Conservation (phyloP, 2,329 filamentous ascomycete genomes). For the Ophiostoma quercus region DNA sequence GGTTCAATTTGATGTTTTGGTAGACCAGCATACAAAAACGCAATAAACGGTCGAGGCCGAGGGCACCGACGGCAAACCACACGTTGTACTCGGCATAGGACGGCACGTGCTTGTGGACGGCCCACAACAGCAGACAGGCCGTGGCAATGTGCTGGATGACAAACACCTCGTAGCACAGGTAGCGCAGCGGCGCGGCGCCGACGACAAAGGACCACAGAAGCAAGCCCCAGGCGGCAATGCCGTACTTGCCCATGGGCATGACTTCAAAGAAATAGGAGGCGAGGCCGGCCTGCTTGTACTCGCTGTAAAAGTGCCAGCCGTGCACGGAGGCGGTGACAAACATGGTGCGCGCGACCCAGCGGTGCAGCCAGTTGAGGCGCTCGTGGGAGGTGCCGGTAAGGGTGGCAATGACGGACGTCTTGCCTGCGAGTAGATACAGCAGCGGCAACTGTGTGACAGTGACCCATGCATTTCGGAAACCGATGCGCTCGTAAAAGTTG, state of each 20-base stretch:
- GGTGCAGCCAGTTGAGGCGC: conserved; percentile 66
- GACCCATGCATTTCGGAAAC: conserved; percentile 63
- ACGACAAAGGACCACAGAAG: conserved; percentile 61
- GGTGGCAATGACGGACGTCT: conserved; percentile 54
- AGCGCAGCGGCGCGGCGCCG: conserved; percentile 58
- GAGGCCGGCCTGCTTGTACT: conserved; percentile 58
- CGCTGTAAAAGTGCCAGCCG: conserved; percentile 62
- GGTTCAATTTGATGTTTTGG: conserved; percentile 48
- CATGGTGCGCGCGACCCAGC: conserved; percentile 66
- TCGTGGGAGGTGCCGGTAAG: conserved; percentile 62
- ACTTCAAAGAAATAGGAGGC: conserved; percentile 53
- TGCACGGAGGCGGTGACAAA: conserved; percentile 64
- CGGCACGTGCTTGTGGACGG: conserved; percentile 60
- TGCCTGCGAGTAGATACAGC: conserved; percentile 57
- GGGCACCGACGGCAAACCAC: conserved; percentile 60
- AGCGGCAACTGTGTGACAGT: conserved; percentile 60
- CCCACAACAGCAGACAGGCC: conserved; percentile 56
- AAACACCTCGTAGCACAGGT: conserved; percentile 65
- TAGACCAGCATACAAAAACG: conserved; percentile 46
- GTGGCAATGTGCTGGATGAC: conserved; percentile 62
- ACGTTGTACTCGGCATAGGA: conserved; percentile 54
- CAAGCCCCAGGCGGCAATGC: conserved; percentile 60
- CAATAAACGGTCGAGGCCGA: conserved; percentile 58
- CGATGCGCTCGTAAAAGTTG: conserved; percentile 59
- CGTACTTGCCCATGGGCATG: conserved; percentile 62